Evolutionary conservation across 306 rosid species (phyloP), one percentile per base, ranked within the genome.

Genomic region (Vigna radiata): DNA sequence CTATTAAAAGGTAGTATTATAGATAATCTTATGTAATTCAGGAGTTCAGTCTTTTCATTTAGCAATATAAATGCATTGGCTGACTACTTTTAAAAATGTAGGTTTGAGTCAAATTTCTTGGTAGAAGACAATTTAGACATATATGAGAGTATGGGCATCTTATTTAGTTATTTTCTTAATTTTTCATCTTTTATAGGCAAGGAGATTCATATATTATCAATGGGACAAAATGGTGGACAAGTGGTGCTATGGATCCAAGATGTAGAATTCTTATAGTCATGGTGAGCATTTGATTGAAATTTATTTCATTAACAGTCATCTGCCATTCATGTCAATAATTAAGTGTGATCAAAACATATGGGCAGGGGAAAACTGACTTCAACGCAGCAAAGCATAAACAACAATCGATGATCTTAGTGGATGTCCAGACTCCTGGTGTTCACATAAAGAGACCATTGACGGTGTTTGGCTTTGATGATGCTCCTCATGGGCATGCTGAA

Each of bases 401-500:
- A 48, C 99, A 92, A 84, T 95, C 98, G 72, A 95, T 95, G 99
- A 92, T 92, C 82, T 85, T 92, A 73, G 98, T 95, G 76, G 99
- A 89, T 88, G 87, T 88, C 62, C 80, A 59, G 29, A 95, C 93
- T 86, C 96, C 94, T 23, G 98, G 99, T 48, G 87, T 95, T 81
- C 90, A 43, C 53, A 25, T 95, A 73, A 91, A 87, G 89, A 89
- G 99, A 78, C 93, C 99, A 15, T 86, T 95, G 33, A 80, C 77
- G 37, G 99, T 95, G 72, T 95, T 92, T 81, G 99, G 98, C 83
- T 92, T 87, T 84, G 98, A 95, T 79, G 99, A 92, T 72, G 99
- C 97, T 65, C 99, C 99, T 81, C 99, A 92, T 75, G 99, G 97
- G 33, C 99, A 92, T 54, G 99, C 99, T 23, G 99, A 95, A 88